phyloP scores from a whole-genome alignment of 805 yeast species.

The Spathaspora passalidarum region DNA sequence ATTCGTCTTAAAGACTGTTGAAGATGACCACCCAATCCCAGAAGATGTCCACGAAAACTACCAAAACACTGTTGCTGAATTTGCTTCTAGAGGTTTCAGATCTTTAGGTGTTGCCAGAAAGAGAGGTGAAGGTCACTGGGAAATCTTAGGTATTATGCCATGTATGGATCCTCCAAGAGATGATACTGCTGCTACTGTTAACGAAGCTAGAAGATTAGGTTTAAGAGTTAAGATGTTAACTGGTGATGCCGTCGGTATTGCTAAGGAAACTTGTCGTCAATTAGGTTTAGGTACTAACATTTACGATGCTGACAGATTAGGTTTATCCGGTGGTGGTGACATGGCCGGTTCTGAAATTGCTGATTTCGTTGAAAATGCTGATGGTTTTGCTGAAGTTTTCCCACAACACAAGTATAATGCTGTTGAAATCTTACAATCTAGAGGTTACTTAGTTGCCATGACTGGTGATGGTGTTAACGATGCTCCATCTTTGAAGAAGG shows the following conservation, averaged over 20 bases:
- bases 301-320: conserved; percentile 94
- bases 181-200: conserved; percentile 92
- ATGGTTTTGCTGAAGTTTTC: conserved; percentile 98
- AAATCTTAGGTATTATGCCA: conserved; percentile 96
- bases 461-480: conserved; percentile 99
- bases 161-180: conserved; percentile 99
- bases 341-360: conserved; percentile 97
- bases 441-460: conserved; percentile 98
- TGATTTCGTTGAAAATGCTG: conserved; percentile 96
- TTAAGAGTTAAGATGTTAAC: conserved; percentile 96
- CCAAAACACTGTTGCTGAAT: conserved; percentile 96
- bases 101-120: conserved; percentile 98
- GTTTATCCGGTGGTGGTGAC: conserved; percentile 91
- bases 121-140: conserved; percentile 99
- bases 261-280: conserved; percentile 97
- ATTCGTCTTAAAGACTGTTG: conserved; percentile 93
- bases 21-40: conserved; percentile 94
- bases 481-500: conserved; percentile 96
- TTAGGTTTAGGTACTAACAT: conserved; percentile 95
- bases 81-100: conserved; percentile 97
- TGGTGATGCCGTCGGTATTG: conserved; percentile 99
- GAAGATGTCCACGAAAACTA: conserved; percentile 92
- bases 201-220: conserved; percentile 89
- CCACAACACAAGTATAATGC: conserved; percentile 97
- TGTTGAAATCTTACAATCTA: conserved; percentile 90